Evolutionary conservation across 78 protist genomes (phyloP).

Genomic region (Dictyostelium brefeldianum): DNA sequence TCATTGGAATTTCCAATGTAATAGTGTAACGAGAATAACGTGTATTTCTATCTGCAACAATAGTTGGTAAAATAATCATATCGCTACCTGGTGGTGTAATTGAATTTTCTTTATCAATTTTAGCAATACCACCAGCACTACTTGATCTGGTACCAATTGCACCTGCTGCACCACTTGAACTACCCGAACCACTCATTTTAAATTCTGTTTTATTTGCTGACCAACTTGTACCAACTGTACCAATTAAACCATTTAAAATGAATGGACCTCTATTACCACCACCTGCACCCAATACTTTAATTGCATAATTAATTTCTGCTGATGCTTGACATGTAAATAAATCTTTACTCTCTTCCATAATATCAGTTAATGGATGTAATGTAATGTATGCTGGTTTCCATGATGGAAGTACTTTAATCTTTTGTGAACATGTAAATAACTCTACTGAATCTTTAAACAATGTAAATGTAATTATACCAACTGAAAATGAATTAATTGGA

Average conservation of each 20-base stretch:
- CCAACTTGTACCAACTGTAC: conserved; percentile 15
- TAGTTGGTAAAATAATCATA: conserved; percentile 14
- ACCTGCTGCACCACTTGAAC: no score
- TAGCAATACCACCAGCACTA: neutral
- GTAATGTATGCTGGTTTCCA: conserved; percentile 34
- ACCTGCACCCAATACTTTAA: conserved; percentile 49
- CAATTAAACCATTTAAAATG: conserved; percentile 9
- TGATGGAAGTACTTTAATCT: conserved; percentile 48
- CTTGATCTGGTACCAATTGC: neutral
- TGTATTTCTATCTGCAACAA: neutral
- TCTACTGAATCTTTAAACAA: conserved; percentile 5
- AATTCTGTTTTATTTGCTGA: neutral
- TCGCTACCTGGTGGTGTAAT: neutral
- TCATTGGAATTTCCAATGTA: neutral
- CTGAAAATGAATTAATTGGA: neutral
- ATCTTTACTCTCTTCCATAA: neutral
- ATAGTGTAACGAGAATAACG: neutral
- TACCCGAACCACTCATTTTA: conserved; percentile 18
- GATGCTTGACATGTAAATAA: conserved; percentile 11
- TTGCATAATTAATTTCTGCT: neutral
- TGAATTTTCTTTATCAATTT: no score
- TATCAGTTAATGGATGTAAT: neutral
- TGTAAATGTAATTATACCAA: conserved; percentile 5
- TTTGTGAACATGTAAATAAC: neutral
- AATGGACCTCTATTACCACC: conserved; percentile 77